Percentiles rank a stretch among this genome's conserved stretches.
Conservation (phyloP, 2,329 filamentous ascomycete species). For the Shiraia bambusicola region DNA sequence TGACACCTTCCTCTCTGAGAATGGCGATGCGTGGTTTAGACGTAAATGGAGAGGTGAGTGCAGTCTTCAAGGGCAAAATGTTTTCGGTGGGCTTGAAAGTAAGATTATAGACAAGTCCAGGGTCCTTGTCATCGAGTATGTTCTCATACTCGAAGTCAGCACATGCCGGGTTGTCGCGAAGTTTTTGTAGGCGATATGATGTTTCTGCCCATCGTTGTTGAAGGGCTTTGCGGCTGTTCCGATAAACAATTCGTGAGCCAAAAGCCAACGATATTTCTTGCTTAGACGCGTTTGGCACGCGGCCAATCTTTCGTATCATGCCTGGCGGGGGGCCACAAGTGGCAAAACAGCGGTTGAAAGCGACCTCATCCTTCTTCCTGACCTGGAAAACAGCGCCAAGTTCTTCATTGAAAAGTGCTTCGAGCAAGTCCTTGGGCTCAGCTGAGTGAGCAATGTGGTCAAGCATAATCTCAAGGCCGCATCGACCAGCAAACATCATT, state of each 20-base stretch:
- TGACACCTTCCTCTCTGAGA: constrained; percentile 91
- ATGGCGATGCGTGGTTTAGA: constrained; percentile 80
- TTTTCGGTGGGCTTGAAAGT: constrained; percentile 78
- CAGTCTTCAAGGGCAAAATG: constrained; percentile 67
- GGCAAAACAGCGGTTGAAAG: constrained; percentile 87
- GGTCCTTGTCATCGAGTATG: constrained; percentile 73
- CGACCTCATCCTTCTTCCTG: constrained; percentile 76
- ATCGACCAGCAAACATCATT: constrained; percentile 97
- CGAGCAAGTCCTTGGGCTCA: constrained; percentile 65
- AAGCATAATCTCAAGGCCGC: constrained; percentile 80
- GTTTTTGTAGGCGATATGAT: constrained; percentile 85
- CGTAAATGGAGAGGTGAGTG: constrained; percentile 61
- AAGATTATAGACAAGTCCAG: constrained; percentile 81
- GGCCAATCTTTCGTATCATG: constrained; percentile 80
- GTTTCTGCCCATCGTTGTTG: constrained; percentile 89
- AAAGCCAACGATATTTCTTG: constrained; percentile 78
- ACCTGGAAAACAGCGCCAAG: constrained; percentile 96
- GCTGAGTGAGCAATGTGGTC: constrained; percentile 68
- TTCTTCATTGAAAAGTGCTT: constrained; percentile 92
- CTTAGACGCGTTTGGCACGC: constrained; percentile 67
- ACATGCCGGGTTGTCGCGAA: constrained; percentile 84
- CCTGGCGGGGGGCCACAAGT: constrained; percentile 82
- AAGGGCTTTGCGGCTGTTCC: constrained; percentile 68
- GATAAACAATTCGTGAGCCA: constrained; percentile 67
- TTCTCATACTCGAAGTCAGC: constrained; percentile 80